Base-by-base conservation (phyloP, 2,329 filamentous ascomycete genomes). In the Fusarium begoniae region DNA sequence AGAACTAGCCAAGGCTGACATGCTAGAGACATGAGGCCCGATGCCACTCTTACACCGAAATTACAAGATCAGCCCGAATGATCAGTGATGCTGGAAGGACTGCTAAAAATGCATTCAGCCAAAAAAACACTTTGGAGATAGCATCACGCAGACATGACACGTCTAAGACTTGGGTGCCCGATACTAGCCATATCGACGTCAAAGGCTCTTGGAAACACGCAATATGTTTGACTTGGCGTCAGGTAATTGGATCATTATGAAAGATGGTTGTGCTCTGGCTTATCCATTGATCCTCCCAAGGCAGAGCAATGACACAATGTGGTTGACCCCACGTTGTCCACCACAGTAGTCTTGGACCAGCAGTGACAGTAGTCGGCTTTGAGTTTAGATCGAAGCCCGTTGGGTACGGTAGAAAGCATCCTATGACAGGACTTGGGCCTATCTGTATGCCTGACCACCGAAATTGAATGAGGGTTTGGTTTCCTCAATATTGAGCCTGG, bases 1-100 rank as follows among this genome's bases (percentile, higher is more conserved):
- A 8, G 28, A 41, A 37, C 35, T 55, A 26, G 20, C 15, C 37
- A 55, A 43, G 26, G 64, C 66, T 62, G 37, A 40, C 48, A 13
- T 28, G n/a, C 55, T 50, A 20, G 18, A 38, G 17, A 20, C 30
- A 2, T 20, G 30, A 63, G 64, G 37, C 41, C 30, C 15, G 14
- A 22, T 13, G 14, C 12, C 24, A 40, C 24, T 41, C 44, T 18
- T 38, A 55, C 66, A 63, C 47, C 63, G 63, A 68, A 62, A 62
- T 68, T 32, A 48, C 66, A 69, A 69, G 13, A 28, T 44, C 35
- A 63, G 41, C 45, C 10, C 64, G 24, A 37, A 18, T 62, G 41
- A 69, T 68, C 37, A 48, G 18, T 6, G 22, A 10, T n/a, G 20
- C 13, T 24, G 30, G n/a, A 40, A 47, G 22, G 30, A 32, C 38